Percentiles rank a stretch among this genome's conserved stretches.
Conservation (phyloP, 805 yeast genomes). For the Tetrapisispora namnaoensis region DNA sequence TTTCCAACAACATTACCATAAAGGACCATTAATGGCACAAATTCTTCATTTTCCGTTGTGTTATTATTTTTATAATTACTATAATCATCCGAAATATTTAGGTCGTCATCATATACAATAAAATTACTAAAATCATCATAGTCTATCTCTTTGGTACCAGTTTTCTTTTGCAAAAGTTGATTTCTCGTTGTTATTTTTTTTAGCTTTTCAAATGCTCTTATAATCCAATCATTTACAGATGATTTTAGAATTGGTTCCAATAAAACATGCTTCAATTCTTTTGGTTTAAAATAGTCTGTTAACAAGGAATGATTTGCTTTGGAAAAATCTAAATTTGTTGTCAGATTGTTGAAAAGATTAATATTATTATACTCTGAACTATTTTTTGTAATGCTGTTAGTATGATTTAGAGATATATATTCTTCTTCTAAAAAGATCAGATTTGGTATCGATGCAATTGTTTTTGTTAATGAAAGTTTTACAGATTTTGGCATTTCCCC, state of each 20-base stretch:
- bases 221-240: slow-evolving; percentile 25
- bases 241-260: slow-evolving; percentile 16
- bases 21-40: slow-evolving; percentile 54
- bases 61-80: slow-evolving; percentile 2
- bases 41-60: slow-evolving; percentile 21
- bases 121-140: slow-evolving; percentile 24
- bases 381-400: too few relatives aligned
- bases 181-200: slow-evolving; percentile 30
- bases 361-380: neutral
- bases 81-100: neutral
- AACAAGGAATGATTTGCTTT: slow-evolving; percentile 14
- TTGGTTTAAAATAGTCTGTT: slow-evolving; percentile 27
- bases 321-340: neutral
- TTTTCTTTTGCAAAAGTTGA: slow-evolving; percentile 18
- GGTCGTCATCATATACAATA: slow-evolving; percentile 26
- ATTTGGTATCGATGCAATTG: neutral
- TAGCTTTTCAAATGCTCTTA: slow-evolving; percentile 26
- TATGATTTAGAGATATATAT: neutral
- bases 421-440: neutral
- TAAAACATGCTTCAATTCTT: slow-evolving; percentile 23
- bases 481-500: neutral
- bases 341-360: neutral
- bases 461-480: neutral
- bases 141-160: slow-evolving; percentile 8
- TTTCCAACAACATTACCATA: slow-evolving; percentile 76